Evolutionary conservation across 2,329 filamentous ascomycete species (phyloP), one percentile per base, ranked within the genome.

Genomic region (Exophiala oligosperma): DNA sequence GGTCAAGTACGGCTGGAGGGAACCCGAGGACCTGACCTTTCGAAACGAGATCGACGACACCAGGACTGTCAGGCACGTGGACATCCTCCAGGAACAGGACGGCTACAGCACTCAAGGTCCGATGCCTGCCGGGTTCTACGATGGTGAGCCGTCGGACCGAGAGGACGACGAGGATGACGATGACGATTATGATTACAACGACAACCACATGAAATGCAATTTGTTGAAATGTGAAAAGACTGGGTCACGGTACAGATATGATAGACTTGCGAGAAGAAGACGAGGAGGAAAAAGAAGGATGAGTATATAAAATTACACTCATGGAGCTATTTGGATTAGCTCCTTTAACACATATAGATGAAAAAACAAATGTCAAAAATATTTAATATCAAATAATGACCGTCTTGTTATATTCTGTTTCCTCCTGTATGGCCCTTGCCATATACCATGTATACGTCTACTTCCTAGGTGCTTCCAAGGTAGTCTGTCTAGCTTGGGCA

Each of bases 1-100:
- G 32, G 60, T 67, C 29, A 60, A 59, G 29, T 67, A 67, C 52
- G 65, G 65, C 17, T 64, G 57, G 54, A 54, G 57, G 38, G 63
- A 60, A 21, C 62, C 64, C 14, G 40, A 24, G 3, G 46, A 54
- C 9, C 49, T 59, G 14, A 52, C 46, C 3, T 61, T 61, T 24
- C 21, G 56, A 14, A 64, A 64, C n/a, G 59, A 61, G 44, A 61
- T 61, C 29, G 54, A 59, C 7, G 6, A 6, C 29, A n/a, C 38
- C 11, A 40, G 56, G 7, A 32, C 55, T 3, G 56, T 60, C 21
- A 52, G 57, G 43, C 64, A 66, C 40, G 59, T 66, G 9, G 64
- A 61, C 29, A 56, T 66, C 21, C 49, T 66, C 23, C 59, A 62
- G 7, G 62, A 66, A 35, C 47, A 49, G 9, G 64, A 66, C 38